A percentile compares a stretch with the other conserved stretches of the same genome.
Evolutionary conservation across 306 rosid species (phyloP).

Genomic region (Cicer chorassanicum): DNA sequence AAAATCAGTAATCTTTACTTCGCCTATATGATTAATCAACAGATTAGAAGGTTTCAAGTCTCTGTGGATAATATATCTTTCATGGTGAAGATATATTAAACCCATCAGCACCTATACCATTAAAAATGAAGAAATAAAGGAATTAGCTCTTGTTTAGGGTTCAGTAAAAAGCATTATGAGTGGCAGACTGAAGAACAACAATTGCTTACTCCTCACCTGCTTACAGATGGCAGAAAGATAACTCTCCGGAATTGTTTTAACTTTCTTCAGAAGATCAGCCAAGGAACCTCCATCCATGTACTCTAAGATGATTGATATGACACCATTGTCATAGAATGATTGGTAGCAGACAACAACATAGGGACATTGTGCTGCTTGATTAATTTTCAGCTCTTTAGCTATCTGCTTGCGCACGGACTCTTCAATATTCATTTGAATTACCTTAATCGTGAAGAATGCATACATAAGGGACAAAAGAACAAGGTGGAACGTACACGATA

Average conservation of each 20-base stretch:
- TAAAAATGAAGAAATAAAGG: constrained; percentile 1
- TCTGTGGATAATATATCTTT: constrained; percentile 89
- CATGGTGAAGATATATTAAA: constrained; percentile 89
- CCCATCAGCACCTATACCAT: constrained; percentile 85
- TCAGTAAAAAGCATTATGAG: constrained; percentile 24
- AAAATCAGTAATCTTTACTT: constrained; percentile 97
- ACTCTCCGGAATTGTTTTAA: constrained; percentile 78
- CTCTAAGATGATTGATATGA: constrained; percentile 90
- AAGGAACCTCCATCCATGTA: constrained; percentile 99
- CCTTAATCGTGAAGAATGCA: constrained; percentile 57
- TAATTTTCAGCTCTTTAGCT: constrained; percentile 91
- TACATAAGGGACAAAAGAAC: constrained; percentile 37
- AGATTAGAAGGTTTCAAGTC: constrained; percentile 94
- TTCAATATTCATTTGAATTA: constrained; percentile 87
- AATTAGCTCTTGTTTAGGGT: constrained; percentile 35
- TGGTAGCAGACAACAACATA: constrained; percentile 84
- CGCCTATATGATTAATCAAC: constrained; percentile 88
- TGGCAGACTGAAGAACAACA: constrained; percentile 19
- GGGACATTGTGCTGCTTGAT: constrained; percentile 92
- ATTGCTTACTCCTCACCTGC: constrained; percentile 64
- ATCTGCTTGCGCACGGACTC: constrained; percentile 85
- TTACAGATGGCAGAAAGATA: constrained; percentile 84
- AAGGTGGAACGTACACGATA: constrained; percentile 22
- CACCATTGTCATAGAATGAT: constrained; percentile 83
- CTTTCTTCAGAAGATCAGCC: constrained; percentile 84